These are phyloP conservation scores for Mercurialis annua DNA, from an alignment of 345 rosid genomes.

Conservation along the genomic window DNA sequence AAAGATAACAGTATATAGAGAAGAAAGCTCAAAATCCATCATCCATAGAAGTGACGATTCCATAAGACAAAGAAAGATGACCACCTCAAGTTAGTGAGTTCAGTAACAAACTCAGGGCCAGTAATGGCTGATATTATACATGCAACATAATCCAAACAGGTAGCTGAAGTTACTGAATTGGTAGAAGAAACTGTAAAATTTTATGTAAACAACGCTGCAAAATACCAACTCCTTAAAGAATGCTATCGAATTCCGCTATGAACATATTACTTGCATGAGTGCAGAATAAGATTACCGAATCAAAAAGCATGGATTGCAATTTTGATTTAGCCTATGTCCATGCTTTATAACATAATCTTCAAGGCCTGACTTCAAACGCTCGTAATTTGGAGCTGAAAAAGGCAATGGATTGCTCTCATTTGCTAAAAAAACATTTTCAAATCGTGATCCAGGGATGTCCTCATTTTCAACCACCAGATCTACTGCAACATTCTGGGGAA, in stretches of 20 bases:
- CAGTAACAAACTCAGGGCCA: not conserved
- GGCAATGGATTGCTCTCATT: constrained; percentile 38
- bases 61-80: not conserved
- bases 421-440: constrained; percentile 49
- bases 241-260: constrained; percentile 11
- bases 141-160: not conserved
- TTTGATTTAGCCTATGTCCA: constrained; percentile 38
- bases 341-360: constrained; percentile 70
- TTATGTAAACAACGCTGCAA: not conserved
- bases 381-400: constrained; percentile 50
- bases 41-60: not conserved
- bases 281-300: constrained; percentile 34
- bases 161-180: not conserved
- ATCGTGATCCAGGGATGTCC: constrained; percentile 40
- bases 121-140: not conserved
- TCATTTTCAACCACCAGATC: constrained; percentile 56
- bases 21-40: not conserved
- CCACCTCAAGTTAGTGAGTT: not conserved
- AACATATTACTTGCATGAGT: not conserved
- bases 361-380: constrained; percentile 68
- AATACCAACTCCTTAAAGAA: not conserved
- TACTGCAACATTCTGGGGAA: constrained; percentile 60
- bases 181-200: not conserved
- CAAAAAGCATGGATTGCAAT: constrained; percentile 50
- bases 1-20: not conserved